phyloP scores from a whole-genome alignment of 805 yeast genomes.

The Monosporozyma yasuniensis region DNA sequence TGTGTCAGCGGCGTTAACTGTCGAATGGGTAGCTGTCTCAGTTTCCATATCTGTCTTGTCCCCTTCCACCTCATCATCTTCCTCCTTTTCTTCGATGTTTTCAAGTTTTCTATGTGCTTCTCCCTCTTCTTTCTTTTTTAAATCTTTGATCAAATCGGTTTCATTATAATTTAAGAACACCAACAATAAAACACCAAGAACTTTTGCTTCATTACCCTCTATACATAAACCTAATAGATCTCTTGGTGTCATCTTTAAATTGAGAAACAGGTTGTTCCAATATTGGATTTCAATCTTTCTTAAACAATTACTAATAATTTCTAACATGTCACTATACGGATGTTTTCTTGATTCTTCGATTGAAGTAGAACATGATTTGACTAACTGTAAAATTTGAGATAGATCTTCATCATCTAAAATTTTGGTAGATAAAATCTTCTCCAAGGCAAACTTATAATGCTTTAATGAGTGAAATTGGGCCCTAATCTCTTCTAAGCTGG shows the following conservation, averaged over 20 bases:
- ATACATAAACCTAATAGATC: slow-evolving; percentile 25
- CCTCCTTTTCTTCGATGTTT: background rate
- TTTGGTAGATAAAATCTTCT: slow-evolving; percentile 25
- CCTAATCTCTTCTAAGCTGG: slow-evolving; percentile 15
- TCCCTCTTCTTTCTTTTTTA: slow-evolving; percentile 5
- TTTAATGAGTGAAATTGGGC: slow-evolving; percentile 16
- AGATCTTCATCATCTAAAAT: slow-evolving; percentile 19
- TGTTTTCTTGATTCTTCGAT: slow-evolving; percentile 7
- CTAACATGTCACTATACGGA: slow-evolving; percentile 16
- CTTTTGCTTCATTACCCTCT: slow-evolving; percentile 25
- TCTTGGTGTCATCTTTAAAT: slow-evolving; percentile 24
- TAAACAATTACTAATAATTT: slow-evolving; percentile 28
- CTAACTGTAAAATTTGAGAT: slow-evolving; percentile 16
- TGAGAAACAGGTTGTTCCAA: slow-evolving; percentile 24
- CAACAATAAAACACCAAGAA: slow-evolving; percentile 24
- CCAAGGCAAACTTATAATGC: slow-evolving; percentile 29
- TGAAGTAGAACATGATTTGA: slow-evolving; percentile 15
- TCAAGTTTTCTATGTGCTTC: background rate
- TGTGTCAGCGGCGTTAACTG: background rate
- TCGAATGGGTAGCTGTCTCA: background rate
- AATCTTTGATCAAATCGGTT: slow-evolving; percentile 13
- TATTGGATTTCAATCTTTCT: slow-evolving; percentile 29
- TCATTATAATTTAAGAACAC: slow-evolving; percentile 29
- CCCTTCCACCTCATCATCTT: background rate
- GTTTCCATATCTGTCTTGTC: background rate